Evolutionary conservation across 305 asterid species (phyloP), one percentile per base, ranked within the genome.

Genomic region (Plantago rigida): DNA sequence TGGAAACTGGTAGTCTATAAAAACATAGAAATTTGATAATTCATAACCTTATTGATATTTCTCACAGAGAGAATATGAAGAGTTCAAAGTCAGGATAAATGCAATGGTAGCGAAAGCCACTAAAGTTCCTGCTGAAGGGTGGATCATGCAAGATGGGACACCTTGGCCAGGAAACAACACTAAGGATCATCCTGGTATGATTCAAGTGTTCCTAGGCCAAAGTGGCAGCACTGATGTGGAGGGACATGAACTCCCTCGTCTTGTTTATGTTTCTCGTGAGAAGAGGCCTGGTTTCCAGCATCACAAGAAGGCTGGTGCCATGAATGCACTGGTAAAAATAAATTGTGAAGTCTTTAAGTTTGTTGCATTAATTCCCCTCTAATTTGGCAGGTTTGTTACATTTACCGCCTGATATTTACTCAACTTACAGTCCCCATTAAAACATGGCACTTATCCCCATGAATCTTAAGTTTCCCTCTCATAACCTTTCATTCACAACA

Each of bases 91-190:
- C 26, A 68, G 97, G 71, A 73, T 92, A 63, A 89, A 92, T 57
- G 95, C 96, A 53, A 77, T 92, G 83, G 99, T 92, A 61, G 95
- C 99, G 13, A 92, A 92, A 82, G 99, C 99, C 15, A 61, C 75
- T 47, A 92, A 92, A 69, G 88, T 88, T 69, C 97, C 99, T 59
- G 79, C 84, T 0, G 95, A 83, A 59, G 99, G 97, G 3, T 89
- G 97, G 99, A 92, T 92, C 78, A 92, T 92, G 99, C 90, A 89
- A 79, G 97, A 88, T 47, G 95, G 99, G 63, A 92, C 97, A 29
- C 99, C 99, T 10, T 92, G 99, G 97, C 99, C 95, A 0, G 99
- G 97, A 63, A 92, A 88, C 73, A 92, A 92, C 79, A 92, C 95
- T 1, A 92, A 72, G 73, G 99, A 86, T 70, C 99, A 92, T 75